Evolutionary conservation across 768 basidiomycete species (phyloP), one percentile per base, ranked within the genome.

Genomic region (Xerocomellus dryophilus): DNA sequence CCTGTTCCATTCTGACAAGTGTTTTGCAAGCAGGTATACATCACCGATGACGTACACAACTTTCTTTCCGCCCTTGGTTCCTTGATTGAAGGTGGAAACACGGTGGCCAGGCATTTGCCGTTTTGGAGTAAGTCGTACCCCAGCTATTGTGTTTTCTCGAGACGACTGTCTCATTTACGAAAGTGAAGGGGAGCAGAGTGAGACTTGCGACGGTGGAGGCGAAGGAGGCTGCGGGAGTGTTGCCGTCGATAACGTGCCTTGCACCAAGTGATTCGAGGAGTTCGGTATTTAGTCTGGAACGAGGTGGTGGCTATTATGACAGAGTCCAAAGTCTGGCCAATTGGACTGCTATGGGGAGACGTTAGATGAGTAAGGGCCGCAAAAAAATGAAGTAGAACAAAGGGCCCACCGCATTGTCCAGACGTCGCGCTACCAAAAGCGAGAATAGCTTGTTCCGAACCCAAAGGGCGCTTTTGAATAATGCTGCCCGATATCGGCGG

Each of bases 171-270:
- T 73, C 73, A 34, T 45, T 41, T 21, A 43, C 47, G 14, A 51
- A 34, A 15, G 12, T 5, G 32, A 32, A 12, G 1, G 12, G 12
- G 5, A 32, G 32, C 12, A 12, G 7, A 12, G 12, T 5, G 23
- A 25, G 23, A 25, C 5, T 25, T 25, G 4, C 23, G 23, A 25
- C 5, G 23, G 23, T 25, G 23, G 23, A 25, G 5, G 23, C 23
- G 23, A 25, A 25, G 31, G 47, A 23, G 12, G 51, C 4, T 1
- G 53, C 25, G 8, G 61, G 25, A 7, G 63, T 51, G 51, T 63
- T 53, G 20, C 64, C 58, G 62, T 69, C 69, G 36, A 76, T 57
- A 18, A 73, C 58, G 51, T 67, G 61, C 0, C 71, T 73, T 27
- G 72, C 70, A 39, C 71, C 27, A 27, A 27, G 27, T 7, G 27